Base-by-base conservation (phyloP, 2,329 filamentous ascomycete species). In the Aspergillus pseudoglaucus region DNA sequence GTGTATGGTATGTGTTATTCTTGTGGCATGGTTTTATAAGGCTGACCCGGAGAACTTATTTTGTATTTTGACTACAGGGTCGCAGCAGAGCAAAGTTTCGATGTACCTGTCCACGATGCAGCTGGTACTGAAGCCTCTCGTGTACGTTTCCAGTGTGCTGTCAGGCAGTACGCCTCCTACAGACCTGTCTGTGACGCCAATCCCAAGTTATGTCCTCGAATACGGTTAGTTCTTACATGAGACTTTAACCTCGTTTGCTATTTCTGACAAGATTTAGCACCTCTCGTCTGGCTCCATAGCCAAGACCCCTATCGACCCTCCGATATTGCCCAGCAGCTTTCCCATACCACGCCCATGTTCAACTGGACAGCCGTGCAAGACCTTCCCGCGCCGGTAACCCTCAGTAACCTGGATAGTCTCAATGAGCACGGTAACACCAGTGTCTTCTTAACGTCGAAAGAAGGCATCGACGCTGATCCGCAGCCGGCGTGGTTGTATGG, bases 401-500 rank as follows among this genome's bases (percentile, higher is more conserved):
- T 79, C 3, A 51, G 72, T 25, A 78, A 78, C 45, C 65, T 80
- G n/a, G 65, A 75, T 52, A 50, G 56, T 3, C 64, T 80, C 9
- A 78, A 79, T 50, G 43, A 50, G 3, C 61, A 69, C 46, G 74
- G 72, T 0, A 74, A 75, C 30, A 60, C 57, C 1, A 67, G 72
- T 43, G 68, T 79, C 6, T 79, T 72, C 48, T 57, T 80, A 7
- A 78, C 76, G 1, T 75, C 75, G 3, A 64, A 66, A 12, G 65
- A 74, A 38, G 75, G 77, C 14, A 73, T 78, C 8, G 66, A 70
- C 42, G 68, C 63, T 5, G 48, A 48, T 14, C 65, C 68, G 3
- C 59, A 68, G 6, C 75, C 75, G 3, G 38, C 60, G 7, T 80
- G 74, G 73, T 69, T 79, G 39, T 56, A 71, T 25, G 83, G 83